Base-by-base conservation (phyloP, 2,329 filamentous ascomycete species). In the Hymenoscyphus repandus region DNA sequence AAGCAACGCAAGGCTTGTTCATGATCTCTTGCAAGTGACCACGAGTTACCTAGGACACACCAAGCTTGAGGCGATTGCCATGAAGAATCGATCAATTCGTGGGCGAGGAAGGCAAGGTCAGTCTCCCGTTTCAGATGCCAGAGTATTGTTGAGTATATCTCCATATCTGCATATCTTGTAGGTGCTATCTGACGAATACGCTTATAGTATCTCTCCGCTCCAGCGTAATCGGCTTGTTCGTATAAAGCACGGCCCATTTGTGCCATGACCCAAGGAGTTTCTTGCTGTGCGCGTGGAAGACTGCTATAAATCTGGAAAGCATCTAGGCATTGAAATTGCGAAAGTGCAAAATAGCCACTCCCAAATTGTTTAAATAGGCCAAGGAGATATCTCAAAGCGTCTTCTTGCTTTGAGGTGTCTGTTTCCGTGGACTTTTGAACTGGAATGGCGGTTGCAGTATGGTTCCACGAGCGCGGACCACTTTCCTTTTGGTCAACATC, bases 61-160 rank as follows among this genome's bases (percentile, higher is more conserved):
- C 93, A 99, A 3, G 93, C 90, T 68, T 99, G 87, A 1, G 93
- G 92, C 0, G 91, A 92, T 57, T 93, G 77, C 72, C 91, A 93
- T 53, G 90, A 88, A 13, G 87, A 76, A 58, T 96, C 92, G 46
- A 95, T 80, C 37, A 97, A 76, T 62, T 95, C 89, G 64, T 97
- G 92, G 0, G 92, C 90, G 27, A 99, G 76, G 69, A 93, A 95
- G 0, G 92, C 91, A 18, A 99, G 76, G 54, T 96, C 89, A 0
- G 90, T 88, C 64, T 96, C 92, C 56, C 88, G 85, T 69, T 95
- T 96, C 55, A 96, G 73, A 68, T 96, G 91, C 93, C 95, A 99
- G n/a, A 99, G 77, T n/a, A 95, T 86, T 0, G 93, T 99, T 12
- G 92, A 97, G 70, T 96, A 99, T 33, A 97, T 85, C 66, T 99